Evolutionary conservation across 2,329 filamentous ascomycete genomes (phyloP).

Genomic region (Alternaria sp.): DNA sequence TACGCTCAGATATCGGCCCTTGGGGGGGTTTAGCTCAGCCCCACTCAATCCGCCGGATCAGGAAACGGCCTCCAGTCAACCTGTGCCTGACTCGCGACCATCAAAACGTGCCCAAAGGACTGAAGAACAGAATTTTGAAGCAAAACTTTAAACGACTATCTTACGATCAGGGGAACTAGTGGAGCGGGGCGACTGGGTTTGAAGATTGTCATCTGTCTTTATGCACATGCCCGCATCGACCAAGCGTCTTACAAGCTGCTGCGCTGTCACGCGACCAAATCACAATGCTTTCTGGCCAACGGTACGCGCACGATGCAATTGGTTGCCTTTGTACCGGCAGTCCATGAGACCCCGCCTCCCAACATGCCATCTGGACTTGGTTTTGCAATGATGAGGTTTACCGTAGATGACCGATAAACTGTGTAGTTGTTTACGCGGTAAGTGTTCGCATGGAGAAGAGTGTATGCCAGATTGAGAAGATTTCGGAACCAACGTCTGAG

Average conservation of each 20-base stretch:
- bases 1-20: slow-evolving; percentile 18
- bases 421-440: neutral
- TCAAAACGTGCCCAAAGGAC: neutral
- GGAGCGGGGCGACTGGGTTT: neutral
- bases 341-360: slow-evolving; percentile 48
- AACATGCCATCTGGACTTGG: slow-evolving; percentile 35
- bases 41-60: slow-evolving; percentile 12
- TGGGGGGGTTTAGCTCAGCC: slow-evolving; percentile 15
- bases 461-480: neutral
- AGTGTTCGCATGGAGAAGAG: neutral
- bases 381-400: neutral
- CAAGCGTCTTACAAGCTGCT: slow-evolving; percentile 33
- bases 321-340: slow-evolving; percentile 46
- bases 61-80: slow-evolving; percentile 7
- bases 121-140: neutral
- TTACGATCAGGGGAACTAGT: neutral
- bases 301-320: slow-evolving; percentile 43
- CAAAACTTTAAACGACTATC: neutral
- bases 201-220: slow-evolving; percentile 12
- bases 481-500: neutral
- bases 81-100: slow-evolving; percentile 22
- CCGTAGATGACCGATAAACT: neutral
- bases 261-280: slow-evolving; percentile 46
- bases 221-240: slow-evolving; percentile 16
- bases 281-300: slow-evolving; percentile 27